Evolutionary conservation across 2,329 filamentous ascomycete species (phyloP).

Genomic region (Gaeumannomyces tritici): DNA sequence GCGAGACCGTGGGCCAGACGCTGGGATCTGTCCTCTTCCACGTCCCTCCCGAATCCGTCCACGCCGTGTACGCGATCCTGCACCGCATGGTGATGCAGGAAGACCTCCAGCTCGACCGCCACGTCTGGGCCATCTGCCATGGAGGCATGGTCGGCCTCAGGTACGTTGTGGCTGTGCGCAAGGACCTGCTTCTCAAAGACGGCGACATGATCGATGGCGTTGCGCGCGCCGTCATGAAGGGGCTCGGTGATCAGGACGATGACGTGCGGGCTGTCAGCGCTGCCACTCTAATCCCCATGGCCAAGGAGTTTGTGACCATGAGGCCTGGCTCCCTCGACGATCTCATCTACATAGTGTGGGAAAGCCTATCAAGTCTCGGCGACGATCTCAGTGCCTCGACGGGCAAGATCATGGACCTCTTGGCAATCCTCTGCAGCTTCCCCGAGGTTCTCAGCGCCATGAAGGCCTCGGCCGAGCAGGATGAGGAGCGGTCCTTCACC

Average conservation of each 20-base stretch:
- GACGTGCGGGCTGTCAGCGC: constrained; percentile 96
- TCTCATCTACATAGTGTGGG: constrained; percentile 93
- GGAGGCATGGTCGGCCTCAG: constrained; percentile 95
- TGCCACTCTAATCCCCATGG: constrained; percentile 93
- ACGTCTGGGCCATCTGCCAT: constrained; percentile 91
- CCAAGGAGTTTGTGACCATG: constrained; percentile 84
- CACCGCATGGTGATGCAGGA: constrained; percentile 88
- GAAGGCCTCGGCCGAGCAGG: constrained; percentile 76
- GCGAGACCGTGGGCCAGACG: constrained; percentile 91
- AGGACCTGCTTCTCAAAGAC: constrained; percentile 80
- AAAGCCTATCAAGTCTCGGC: constrained; percentile 90
- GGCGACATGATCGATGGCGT: constrained; percentile 85
- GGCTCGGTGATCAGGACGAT: constrained; percentile 81
- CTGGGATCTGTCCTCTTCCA: constrained; percentile 83
- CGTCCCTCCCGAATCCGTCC: constrained; percentile 68
- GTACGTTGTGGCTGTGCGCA: constrained; percentile 91
- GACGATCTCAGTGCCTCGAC: constrained; percentile 97
- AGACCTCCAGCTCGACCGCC: constrained; percentile 62
- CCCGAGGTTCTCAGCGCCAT: constrained; percentile 87
- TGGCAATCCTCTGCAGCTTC: constrained; percentile 93
- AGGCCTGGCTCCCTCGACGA: constrained; percentile 67
- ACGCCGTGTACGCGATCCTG: constrained; percentile 74
- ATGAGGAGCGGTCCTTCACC: constrained; percentile 83
- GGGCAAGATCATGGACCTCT: constrained; percentile 94
- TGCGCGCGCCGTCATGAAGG: constrained; percentile 87